Evolutionary conservation across 257 asterid genomes (phyloP).

Genomic region (Solanum appendiculatum): DNA sequence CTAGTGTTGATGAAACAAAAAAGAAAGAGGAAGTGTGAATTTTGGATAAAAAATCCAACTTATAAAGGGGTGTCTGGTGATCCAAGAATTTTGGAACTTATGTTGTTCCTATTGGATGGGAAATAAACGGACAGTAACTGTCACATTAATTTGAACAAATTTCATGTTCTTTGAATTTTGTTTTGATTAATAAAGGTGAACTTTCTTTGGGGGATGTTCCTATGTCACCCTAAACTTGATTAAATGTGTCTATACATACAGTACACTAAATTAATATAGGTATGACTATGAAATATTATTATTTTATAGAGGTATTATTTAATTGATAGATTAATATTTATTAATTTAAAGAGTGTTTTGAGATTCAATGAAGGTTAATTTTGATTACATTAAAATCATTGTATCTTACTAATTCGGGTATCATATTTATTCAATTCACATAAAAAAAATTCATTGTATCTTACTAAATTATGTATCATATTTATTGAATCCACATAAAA

Average conservation of each 20-base stretch:
- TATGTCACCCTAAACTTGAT: background rate
- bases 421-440: too few relatives aligned
- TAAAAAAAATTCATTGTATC: too few relatives aligned
- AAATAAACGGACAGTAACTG: background rate
- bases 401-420: too few relatives aligned
- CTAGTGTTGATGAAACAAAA: background rate
- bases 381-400: too few relatives aligned
- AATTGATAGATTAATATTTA: too few relatives aligned
- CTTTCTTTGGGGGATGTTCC: background rate
- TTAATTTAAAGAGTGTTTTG: too few relatives aligned
- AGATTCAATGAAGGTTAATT: too few relatives aligned
- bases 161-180: background rate
- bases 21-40: background rate
- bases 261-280: too few relatives aligned
- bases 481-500: too few relatives aligned
- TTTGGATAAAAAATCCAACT: background rate
- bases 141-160: background rate
- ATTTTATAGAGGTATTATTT: too few relatives aligned
- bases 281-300: too few relatives aligned
- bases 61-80: conserved; percentile 19
- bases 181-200: background rate
- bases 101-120: background rate
- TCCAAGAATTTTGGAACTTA: conserved; percentile 31
- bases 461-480: too few relatives aligned
- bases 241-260: background rate